Evolutionary conservation across 345 rosid species (phyloP).

Genomic region (Ceriops tagal): DNA sequence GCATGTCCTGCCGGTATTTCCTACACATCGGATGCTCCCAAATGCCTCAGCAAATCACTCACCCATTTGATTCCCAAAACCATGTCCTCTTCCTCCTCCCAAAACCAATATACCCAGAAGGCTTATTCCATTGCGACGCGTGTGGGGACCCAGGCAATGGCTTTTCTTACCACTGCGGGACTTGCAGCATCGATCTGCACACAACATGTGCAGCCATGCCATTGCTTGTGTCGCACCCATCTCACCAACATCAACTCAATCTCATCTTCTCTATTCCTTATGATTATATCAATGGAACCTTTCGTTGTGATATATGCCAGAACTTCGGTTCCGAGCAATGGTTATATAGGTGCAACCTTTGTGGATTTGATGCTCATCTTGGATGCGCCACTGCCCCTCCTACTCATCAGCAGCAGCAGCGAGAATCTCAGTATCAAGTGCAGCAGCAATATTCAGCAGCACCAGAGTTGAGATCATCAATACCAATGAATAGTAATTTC

Average conservation of each 20-base stretch:
- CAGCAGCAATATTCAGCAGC: conserved; percentile 11
- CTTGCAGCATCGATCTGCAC: conserved; percentile 44
- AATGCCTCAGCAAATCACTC: conserved; percentile 37
- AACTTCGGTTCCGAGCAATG: conserved; percentile 34
- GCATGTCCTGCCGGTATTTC: conserved; percentile 33
- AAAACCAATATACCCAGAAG: conserved; percentile 30
- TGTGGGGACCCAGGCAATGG: conserved; percentile 41
- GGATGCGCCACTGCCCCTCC: conserved; percentile 26
- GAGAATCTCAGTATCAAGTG: neutral
- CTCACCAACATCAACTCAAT: conserved; percentile 43
- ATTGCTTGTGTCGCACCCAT: conserved; percentile 26
- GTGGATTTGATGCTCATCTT: conserved; percentile 47
- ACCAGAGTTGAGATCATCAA: neutral
- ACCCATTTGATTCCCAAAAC: conserved; percentile 34
- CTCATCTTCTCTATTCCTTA: conserved; percentile 38
- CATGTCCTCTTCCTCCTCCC: conserved; percentile 37
- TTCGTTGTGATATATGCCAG: conserved; percentile 39
- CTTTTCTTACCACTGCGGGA: conserved; percentile 41
- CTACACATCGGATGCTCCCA: conserved; percentile 42
- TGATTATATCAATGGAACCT: conserved; percentile 13
- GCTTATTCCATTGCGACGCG: conserved; percentile 34
- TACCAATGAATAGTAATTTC: neutral
- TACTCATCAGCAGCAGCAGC: neutral
- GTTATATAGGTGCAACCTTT: conserved; percentile 41
- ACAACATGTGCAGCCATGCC: conserved; percentile 43